Conservation (phyloP, 352 stramenopile species). For the Globisporangium yorkense region DNA sequence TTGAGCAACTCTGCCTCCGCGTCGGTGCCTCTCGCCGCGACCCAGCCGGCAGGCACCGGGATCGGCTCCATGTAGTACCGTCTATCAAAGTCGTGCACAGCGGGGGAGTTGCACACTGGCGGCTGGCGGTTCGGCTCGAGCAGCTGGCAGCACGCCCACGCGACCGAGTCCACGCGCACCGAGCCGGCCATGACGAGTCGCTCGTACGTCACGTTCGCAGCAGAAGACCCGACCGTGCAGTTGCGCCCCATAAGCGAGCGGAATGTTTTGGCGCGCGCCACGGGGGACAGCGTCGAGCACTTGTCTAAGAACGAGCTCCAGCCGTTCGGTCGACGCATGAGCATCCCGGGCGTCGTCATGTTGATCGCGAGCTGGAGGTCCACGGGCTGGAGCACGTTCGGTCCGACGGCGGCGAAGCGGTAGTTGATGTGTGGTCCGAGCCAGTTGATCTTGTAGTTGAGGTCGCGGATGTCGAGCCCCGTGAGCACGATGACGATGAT, state of each 20-base stretch:
- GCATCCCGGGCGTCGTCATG: conserved; percentile 4
- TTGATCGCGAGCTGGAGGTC: conserved; percentile 14
- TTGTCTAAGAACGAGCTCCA: conserved; percentile 47
- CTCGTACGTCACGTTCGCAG: conserved; percentile 11
- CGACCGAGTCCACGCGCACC: conserved; percentile 43
- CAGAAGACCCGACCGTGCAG: conserved; percentile 27
- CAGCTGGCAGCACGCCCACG: conserved; percentile 43
- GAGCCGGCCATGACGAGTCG: conserved; percentile 40
- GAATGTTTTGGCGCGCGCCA: conserved; percentile 12
- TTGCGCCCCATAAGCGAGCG: conserved; percentile 32
- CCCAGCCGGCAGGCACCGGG: conserved; percentile 12
- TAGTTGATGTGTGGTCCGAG: conserved; percentile 33
- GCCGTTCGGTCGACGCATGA: conserved; percentile 14
- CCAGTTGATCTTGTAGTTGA: conserved; percentile 58
- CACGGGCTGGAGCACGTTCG: conserved; percentile 2
- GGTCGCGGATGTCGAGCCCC: conserved; percentile 40
- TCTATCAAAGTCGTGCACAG: conserved; percentile 37
- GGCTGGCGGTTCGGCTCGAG: conserved; percentile 40
- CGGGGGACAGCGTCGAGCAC: conserved; percentile 26
- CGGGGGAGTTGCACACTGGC: conserved; percentile 38
- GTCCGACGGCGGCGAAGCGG: conserved; percentile 26
- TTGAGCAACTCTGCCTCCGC: conserved; percentile 33
- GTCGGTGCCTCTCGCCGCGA: conserved; percentile 19
- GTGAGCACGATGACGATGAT: conserved; percentile 23
- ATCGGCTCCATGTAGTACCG: conserved; percentile 26